A percentile compares a stretch with the other conserved stretches of the same genome.
Conservation (phyloP, 768 basidiomycete species). For the Podaxis pistillaris region DNA sequence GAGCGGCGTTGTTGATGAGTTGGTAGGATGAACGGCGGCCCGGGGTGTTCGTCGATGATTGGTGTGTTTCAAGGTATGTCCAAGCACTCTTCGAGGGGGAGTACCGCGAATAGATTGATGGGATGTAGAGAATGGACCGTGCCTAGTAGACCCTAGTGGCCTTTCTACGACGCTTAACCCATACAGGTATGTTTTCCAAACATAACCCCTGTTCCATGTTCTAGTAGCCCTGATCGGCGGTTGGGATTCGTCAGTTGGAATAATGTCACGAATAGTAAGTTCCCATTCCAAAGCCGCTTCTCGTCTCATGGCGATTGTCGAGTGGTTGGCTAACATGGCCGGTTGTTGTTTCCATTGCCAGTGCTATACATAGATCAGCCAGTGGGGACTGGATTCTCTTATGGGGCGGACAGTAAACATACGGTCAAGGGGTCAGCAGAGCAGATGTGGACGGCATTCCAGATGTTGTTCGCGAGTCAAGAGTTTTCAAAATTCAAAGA, state of each 20-base stretch:
- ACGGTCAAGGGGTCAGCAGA: slow-evolving; percentile 6
- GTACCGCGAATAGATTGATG: neutral
- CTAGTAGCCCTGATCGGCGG: neutral
- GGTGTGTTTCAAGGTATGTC: slow-evolving; percentile 59
- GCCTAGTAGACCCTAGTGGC: slow-evolving; percentile 4
- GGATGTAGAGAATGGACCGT: slow-evolving; percentile 7
- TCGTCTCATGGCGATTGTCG: neutral
- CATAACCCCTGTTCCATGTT: neutral
- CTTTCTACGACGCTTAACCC: slow-evolving; percentile 2
- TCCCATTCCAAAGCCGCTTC: neutral
- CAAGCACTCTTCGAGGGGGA: neutral
- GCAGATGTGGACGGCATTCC: slow-evolving; percentile 6
- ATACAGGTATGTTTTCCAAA: neutral
- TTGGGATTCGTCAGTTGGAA: neutral
- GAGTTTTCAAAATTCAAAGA: slow-evolving; percentile 5
- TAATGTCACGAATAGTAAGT: slow-evolving; percentile 10
- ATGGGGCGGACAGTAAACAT: neutral
- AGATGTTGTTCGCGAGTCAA: slow-evolving; percentile 2
- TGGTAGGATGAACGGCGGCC: slow-evolving; percentile 25
- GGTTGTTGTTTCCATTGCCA: neutral
- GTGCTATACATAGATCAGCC: slow-evolving; percentile 10
- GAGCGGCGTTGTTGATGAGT: neutral
- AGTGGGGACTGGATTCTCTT: slow-evolving; percentile 11
- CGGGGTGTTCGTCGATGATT: slow-evolving; percentile 55
- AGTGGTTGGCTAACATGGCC: neutral